Base-by-base conservation (phyloP, 768 basidiomycete species). In the Dentipellis sp. region DNA sequence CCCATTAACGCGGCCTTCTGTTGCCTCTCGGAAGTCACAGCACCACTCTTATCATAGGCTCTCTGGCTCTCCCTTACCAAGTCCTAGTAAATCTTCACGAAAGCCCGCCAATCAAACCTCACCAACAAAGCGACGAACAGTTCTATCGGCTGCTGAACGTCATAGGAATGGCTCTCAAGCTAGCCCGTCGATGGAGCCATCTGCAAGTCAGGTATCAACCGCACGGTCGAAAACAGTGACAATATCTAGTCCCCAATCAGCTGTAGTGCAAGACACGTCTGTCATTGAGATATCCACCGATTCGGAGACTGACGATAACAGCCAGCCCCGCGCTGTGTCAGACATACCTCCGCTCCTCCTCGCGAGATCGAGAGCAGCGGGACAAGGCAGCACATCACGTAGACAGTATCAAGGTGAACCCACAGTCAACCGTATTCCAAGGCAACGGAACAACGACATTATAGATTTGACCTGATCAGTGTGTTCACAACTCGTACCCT, bases 211-310 rank as follows among this genome's bases (percentile, higher is more conserved):
- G 9, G 14, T 42, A 14, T 8, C 40, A 42, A 14, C 40, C 40
- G 19, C 40, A 3, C 40, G 14, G 40, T 42, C 40, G 40, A 14
- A 14, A 14, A 14, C n/a, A 40, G 10, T n/a, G n/a, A 40, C 39
- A 10, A 10, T n/a, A n/a, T n/a, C 40, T 14, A 14, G 40, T 19
- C 3, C 40, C 40, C 19, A 14, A 42, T 14, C 40, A 4, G 40
- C 40, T 42, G 4, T 8, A 9, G 40, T 8, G 14, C 40, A 19
- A 19, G 19, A 14, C 14, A 58, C 39, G 36, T 35, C 38, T 42
- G 50, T 36, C 19, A 71, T 77, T 23, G 67, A 70, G 12, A 69
- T 76, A 6, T 76, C 73, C 2, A 75, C 72, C 57, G 74, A 72
- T 21, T 71, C 71, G 4, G 72, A 73, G 10, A 29, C 29, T 6